Evolutionary conservation across 106 monocot species (phyloP).

Genomic region (Vanilla planifolia): DNA sequence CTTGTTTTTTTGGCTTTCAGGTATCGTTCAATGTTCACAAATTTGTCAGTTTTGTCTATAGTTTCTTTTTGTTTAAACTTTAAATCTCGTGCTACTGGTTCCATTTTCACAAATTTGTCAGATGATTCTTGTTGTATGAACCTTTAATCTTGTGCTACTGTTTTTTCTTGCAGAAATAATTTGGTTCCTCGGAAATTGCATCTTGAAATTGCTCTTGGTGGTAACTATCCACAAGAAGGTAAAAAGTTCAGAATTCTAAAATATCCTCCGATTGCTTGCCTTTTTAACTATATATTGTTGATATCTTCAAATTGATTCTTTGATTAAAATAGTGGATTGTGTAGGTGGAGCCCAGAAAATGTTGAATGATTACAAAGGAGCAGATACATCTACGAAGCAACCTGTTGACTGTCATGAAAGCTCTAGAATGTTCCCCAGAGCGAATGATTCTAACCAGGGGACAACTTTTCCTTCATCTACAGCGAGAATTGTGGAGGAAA

Average conservation of each 20-base stretch:
- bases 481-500: conserved; percentile 52
- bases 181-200: conserved; percentile 84
- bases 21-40: conserved; percentile 21
- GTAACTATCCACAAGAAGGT: conserved; percentile 55
- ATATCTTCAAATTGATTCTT: neutral
- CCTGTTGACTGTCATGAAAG: conserved; percentile 45
- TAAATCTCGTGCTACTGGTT: neutral
- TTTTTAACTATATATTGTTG: neutral
- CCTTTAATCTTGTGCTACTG: neutral
- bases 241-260: conserved; percentile 5
- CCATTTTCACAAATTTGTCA: conserved; percentile 63
- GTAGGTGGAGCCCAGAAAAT: conserved; percentile 41
- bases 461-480: conserved; percentile 34
- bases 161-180: conserved; percentile 65
- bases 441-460: conserved; percentile 28
- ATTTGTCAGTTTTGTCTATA: neutral
- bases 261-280: neutral
- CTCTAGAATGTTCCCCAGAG: conserved; percentile 27
- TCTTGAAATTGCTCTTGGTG: conserved; percentile 92
- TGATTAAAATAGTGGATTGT: conserved; percentile 14
- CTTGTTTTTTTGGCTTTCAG: conserved; percentile 99
- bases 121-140: neutral
- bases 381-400: conserved; percentile 44
- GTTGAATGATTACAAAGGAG: conserved; percentile 39
- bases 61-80: neutral